Percentiles rank a stretch among this genome's conserved stretches.
Conservation (phyloP, 2,329 filamentous ascomycete genomes). For the Lasiodiplodia sp. region DNA sequence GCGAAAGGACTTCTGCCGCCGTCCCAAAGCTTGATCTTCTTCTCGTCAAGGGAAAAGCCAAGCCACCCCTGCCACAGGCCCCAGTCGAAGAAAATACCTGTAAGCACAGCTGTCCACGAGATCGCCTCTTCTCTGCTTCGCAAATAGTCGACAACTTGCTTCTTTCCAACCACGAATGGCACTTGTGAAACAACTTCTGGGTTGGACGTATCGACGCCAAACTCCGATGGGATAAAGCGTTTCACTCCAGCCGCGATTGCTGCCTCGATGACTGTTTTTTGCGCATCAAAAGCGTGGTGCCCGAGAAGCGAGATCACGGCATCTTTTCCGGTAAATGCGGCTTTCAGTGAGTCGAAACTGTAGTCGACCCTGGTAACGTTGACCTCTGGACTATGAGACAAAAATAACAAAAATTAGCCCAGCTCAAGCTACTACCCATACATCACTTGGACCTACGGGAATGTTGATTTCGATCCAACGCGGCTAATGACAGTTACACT, state of each 20-base stretch:
- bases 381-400: background rate
- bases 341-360: conserved; percentile 55
- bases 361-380: conserved; percentile 58
- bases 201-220: conserved; percentile 53
- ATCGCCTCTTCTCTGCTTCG: conserved; percentile 50
- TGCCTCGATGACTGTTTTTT: conserved; percentile 60
- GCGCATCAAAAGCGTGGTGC: conserved; percentile 41
- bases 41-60: conserved; percentile 58
- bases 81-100: conserved; percentile 69
- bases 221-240: conserved; percentile 69
- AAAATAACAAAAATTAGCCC: no score
- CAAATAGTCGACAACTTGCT: conserved; percentile 58
- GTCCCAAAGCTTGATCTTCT: conserved; percentile 63
- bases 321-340: conserved; percentile 63
- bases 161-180: conserved; percentile 60
- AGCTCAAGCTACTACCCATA: no score
- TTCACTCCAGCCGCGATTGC: conserved; percentile 66
- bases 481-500: no score
- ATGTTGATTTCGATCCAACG: no score
- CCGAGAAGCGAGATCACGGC: conserved; percentile 61
- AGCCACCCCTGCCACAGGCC: conserved; percentile 58
- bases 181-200: conserved; percentile 38
- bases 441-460: no score
- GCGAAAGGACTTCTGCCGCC: conserved; percentile 62
- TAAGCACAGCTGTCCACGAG: conserved; percentile 67